Percentiles rank a stretch among this genome's conserved stretches.
phyloP scores from a whole-genome alignment of 257 asterid genomes.

The Gardenia jasminoides region DNA sequence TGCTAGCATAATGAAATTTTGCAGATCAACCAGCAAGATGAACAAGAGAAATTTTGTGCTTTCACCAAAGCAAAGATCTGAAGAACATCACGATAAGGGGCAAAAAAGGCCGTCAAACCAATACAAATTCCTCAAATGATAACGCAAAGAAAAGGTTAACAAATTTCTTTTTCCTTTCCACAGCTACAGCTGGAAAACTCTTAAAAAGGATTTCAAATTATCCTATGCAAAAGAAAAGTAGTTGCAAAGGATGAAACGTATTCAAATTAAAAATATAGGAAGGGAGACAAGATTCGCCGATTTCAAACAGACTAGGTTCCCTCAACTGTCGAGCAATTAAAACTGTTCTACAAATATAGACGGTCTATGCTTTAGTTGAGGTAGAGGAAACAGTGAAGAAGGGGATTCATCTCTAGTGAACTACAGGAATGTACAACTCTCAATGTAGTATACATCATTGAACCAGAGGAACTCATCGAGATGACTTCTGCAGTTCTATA shows the following conservation, averaged over 20 bases:
- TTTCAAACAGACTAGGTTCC: not conserved
- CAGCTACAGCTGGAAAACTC: not conserved
- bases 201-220: not conserved
- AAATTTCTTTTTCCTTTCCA: too few species aligned
- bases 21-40: not conserved
- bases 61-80: not conserved
- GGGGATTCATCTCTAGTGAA: not conserved
- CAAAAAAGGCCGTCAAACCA: not conserved
- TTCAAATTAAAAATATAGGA: too few species aligned
- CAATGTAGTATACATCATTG: not conserved
- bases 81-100: not conserved
- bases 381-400: too few species aligned
- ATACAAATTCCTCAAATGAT: too few species aligned
- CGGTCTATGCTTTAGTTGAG: not conserved
- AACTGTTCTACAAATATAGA: not conserved
- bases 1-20: not conserved
- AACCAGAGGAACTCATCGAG: not conserved
- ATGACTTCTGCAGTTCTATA: conserved; percentile 29
- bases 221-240: too few species aligned
- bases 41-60: not conserved
- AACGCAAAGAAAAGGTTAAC: not conserved
- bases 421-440: not conserved
- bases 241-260: too few species aligned
- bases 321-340: too few species aligned
- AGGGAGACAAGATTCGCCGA: not conserved